Percentiles rank a stretch among this genome's conserved stretches.
Conservation (phyloP, 2,329 filamentous ascomycete species). For the Pezicula rhizophila region DNA sequence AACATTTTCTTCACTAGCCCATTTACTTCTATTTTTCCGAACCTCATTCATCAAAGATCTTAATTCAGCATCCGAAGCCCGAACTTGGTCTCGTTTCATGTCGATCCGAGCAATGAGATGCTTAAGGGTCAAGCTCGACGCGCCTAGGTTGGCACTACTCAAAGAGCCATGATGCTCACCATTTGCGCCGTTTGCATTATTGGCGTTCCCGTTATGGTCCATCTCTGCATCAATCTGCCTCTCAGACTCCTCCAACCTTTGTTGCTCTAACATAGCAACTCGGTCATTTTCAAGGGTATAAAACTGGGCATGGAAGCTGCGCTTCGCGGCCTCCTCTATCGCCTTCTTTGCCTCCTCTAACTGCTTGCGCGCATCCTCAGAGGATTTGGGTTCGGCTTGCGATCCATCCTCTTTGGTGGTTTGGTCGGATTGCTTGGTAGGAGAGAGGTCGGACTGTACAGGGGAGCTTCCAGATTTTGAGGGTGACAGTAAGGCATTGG, state of each 20-base stretch:
- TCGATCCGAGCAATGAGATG: conserved; percentile 96
- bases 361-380: conserved; percentile 87
- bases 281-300: conserved; percentile 93
- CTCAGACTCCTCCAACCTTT: conserved; percentile 93
- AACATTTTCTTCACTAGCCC: conserved; percentile 96
- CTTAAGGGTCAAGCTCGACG: conserved; percentile 92
- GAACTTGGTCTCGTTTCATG: conserved; percentile 81
- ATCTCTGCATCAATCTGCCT: conserved; percentile 95
- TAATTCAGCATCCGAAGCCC: conserved; percentile 87
- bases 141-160: conserved; percentile 89
- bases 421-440: conserved; percentile 50
- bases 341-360: conserved; percentile 87
- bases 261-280: conserved; percentile 95
- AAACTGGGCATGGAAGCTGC: conserved; percentile 88
- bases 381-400: conserved; percentile 57
- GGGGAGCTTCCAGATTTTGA: conserved; percentile 65
- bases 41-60: conserved; percentile 94
- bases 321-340: conserved; percentile 82
- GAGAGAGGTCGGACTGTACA: conserved; percentile 42
- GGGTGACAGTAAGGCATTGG: conserved; percentile 54
- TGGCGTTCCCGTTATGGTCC: conserved; percentile 57
- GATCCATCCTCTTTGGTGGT: conserved; percentile 41
- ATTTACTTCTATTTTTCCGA: conserved; percentile 95
- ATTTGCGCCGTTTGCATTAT: conserved; percentile 42
- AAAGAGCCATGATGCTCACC: conserved; percentile 76